Base-by-base conservation (phyloP, 2,329 filamentous ascomycete species). In the Claviceps spartinae region DNA sequence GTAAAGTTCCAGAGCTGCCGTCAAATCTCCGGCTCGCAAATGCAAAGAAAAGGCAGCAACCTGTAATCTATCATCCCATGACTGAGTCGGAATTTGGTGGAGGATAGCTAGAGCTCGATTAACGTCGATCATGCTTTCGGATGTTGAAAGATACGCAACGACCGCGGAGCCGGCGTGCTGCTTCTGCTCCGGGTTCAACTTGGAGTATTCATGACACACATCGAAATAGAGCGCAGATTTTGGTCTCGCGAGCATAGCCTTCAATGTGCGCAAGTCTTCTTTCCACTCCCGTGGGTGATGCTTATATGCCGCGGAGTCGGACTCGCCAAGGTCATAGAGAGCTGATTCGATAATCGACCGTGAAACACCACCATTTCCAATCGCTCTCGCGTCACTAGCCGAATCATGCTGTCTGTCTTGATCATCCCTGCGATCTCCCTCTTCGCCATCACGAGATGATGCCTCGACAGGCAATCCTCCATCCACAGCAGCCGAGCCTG, bases 91-190 rank as follows among this genome's bases (percentile, higher is more conserved):
- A 2, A 74, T 59, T 34, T 67, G 61, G 2, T 63, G 62, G 49
- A 78, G 75, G 2, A 78, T 54, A 2, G 71, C 65, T 4, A 68
- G 60, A n/a, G 75, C 67, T 52, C 74, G 70, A 58, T 67, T 67
- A 1, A 68, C 69, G 48, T 78, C 73, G 3, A 71, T 61, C 8
- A 68, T 57, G n/a, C 69, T 67, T 5, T 60, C 61, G 3, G 74
- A 76, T 16, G 58, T 63, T 5, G 71, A 64, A 9, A 79, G 66
- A 47, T 72, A 72, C 2, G 63, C 51, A 1, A 77, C 56, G 20
- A 77, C 63, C 2, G 58, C 47, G 2, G 57, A 61, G 2, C 63
- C 63, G 13, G 69, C 55, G 3, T 58, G 56, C 4, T 53, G 45
- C 45, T 65, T 59, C 43, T 67, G 59, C 2, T 59, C 52, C 4